Conservation (phyloP, 116 monocot genomes). For the Iris pallida region DNA sequence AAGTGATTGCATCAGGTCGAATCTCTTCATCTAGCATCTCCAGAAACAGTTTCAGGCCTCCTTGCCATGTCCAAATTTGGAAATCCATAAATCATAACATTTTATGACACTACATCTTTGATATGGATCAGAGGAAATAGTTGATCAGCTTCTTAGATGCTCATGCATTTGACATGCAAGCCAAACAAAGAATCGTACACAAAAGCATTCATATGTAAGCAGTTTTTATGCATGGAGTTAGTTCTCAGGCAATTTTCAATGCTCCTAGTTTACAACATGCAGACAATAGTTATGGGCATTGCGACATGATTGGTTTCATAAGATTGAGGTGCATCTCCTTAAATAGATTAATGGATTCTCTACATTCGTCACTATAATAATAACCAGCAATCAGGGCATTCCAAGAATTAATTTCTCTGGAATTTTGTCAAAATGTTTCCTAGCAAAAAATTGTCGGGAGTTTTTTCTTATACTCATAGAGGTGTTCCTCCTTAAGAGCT, state of each 20-base stretch:
- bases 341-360: conserved; percentile 23
- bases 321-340: conserved; percentile 15
- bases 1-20: conserved; percentile 31
- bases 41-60: conserved; percentile 23
- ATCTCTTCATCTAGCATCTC: conserved; percentile 23
- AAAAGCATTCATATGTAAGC: conserved; percentile 16
- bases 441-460: conserved; percentile 5
- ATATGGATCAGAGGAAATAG: conserved; percentile 21
- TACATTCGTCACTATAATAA: no score
- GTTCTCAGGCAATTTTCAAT: conserved; percentile 22
- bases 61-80: conserved; percentile 35
- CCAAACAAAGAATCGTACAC: conserved; percentile 38
- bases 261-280: conserved; percentile 33
- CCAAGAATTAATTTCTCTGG: conserved; percentile 24
- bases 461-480: no score
- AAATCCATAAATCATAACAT: conserved; percentile 34
- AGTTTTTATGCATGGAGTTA: conserved; percentile 29
- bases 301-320: conserved; percentile 23
- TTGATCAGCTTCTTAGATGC: conserved; percentile 20
- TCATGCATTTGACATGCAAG: conserved; percentile 48
- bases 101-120: conserved; percentile 52
- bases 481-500: no score
- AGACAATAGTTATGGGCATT: conserved; percentile 34
- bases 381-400: conserved; percentile 27
- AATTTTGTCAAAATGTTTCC: conserved; percentile 26